Conservation (phyloP, 306 rosid species). For the Glycyrrhiza uralensis region DNA sequence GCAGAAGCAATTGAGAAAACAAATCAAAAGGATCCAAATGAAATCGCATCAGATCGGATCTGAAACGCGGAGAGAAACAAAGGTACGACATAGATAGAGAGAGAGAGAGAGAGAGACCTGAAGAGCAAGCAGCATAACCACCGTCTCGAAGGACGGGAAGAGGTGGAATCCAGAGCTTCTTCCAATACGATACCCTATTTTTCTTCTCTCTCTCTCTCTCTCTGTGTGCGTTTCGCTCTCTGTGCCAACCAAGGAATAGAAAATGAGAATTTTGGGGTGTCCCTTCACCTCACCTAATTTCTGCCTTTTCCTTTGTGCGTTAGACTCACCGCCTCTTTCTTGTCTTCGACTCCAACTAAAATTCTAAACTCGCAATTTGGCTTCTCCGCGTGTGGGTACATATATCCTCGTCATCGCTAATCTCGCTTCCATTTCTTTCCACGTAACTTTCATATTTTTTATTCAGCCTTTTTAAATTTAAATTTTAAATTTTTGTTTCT, state of each 20-base stretch:
- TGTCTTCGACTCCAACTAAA: constrained; percentile 13
- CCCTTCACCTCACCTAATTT: constrained; percentile 26
- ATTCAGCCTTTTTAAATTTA: not conserved
- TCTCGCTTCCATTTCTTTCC: not conserved
- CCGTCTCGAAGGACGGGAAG: constrained; percentile 96
- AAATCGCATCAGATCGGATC: constrained; percentile 29
- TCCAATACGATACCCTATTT: constrained; percentile 22
- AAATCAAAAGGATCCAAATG: constrained; percentile 3
- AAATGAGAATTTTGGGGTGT: not conserved
- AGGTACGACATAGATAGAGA: not conserved
- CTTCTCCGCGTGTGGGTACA: not conserved
- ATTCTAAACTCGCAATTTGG: not conserved
- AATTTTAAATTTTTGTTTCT: no score
- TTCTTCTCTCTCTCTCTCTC: not conserved
- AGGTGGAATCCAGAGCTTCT: constrained; percentile 86
- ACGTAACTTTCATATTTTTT: not conserved
- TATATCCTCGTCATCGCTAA: constrained; percentile 19
- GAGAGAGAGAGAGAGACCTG: constrained; percentile 43
- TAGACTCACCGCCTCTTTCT: constrained; percentile 33
- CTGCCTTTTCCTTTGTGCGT: not conserved
- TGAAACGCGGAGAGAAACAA: not conserved
- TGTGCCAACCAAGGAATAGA: constrained; percentile 14
- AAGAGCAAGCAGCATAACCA: constrained; percentile 72
- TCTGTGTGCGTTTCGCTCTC: not conserved
- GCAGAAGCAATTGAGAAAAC: not conserved